Base-by-base conservation (phyloP, 169 alveolate genomes). In the Neospora caninum region DNA sequence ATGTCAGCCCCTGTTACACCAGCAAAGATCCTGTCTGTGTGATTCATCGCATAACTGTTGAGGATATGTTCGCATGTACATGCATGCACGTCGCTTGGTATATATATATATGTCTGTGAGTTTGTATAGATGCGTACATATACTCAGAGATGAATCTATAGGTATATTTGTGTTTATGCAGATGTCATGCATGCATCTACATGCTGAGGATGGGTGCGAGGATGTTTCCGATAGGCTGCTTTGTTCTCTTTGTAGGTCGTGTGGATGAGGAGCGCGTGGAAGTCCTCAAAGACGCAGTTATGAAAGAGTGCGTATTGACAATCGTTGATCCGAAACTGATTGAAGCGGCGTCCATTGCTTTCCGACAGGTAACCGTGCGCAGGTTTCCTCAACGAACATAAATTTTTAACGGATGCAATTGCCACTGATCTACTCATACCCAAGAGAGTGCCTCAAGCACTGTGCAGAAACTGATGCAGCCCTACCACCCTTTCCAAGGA, bases 181-280 rank as follows among this genome's bases (percentile, higher is more conserved):
- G 4, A 64, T 64, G 58, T 36, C 20, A 73, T n/a, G 80, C 84
- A 36, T n/a, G 84, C n/a, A 73, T 36, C 43, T 22, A 36, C 84
- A 73, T n/a, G 27, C n/a, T 41, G 27, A 73, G 9, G 27, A n/a
- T n/a, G 84, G 7, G n/a, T 73, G 43, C 2, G 27, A 16, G 38
- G 9, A 69, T 69, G 31, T 4, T 69, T 27, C 27, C 41, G 27
- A 7, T 69, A 22, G 38, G 64, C 64, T 53, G 27, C 18, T 10
- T 67, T 82, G 4, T 82, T 82, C 20, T 42, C 67, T 42, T 31
- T 49, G 29, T 49, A 82, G 89, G 89, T 10, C 89, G 43, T 31
- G 64, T 42, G 34, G 89, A 82, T 9, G 89, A 82, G 6, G 89
- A 82, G 38, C 89, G 89, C 22, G 89, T 82, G 41, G 89, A 82